Percentiles rank a stretch among this genome's conserved stretches.
Evolutionary conservation across 2,329 filamentous ascomycete species (phyloP).

Genomic region (Cytospora mali): DNA sequence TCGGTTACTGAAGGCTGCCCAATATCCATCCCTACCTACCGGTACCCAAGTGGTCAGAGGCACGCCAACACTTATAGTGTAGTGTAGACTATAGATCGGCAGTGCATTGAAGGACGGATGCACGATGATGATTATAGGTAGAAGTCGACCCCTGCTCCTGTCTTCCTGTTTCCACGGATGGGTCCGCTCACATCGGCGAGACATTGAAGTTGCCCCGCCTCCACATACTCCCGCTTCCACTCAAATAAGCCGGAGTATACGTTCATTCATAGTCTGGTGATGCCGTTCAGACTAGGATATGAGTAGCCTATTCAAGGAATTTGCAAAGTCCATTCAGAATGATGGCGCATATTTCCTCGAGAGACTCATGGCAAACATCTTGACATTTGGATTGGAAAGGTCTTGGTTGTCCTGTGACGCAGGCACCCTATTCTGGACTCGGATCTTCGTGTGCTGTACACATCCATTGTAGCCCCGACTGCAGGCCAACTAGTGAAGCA

Average conservation of each 20-base stretch:
- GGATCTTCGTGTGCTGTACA: background rate
- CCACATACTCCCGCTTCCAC: slow-evolving; percentile 1
- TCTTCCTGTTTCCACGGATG: slow-evolving; percentile 14
- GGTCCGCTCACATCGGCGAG: slow-evolving; percentile 23
- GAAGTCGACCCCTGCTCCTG: slow-evolving; percentile 14
- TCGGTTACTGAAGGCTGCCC: background rate
- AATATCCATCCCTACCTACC: slow-evolving; percentile 3
- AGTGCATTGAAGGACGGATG: slow-evolving; percentile 6
- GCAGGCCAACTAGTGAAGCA: slow-evolving; percentile 2
- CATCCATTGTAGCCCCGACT: slow-evolving; percentile 9
- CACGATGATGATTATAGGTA: slow-evolving; percentile 5
- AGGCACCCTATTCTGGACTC: background rate
- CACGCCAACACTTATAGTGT: slow-evolving; percentile 5
- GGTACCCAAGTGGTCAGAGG: slow-evolving; percentile 2
- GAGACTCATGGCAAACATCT: background rate
- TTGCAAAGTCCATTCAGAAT: background rate
- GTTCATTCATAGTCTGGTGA: background rate
- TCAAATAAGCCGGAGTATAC: background rate
- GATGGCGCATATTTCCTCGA: background rate
- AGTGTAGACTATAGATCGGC: slow-evolving; percentile 2
- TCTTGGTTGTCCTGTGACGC: slow-evolving; percentile 11
- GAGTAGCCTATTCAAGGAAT: too few species aligned
- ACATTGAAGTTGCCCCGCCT: slow-evolving; percentile 19
- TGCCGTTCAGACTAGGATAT: background rate
- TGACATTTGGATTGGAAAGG: slow-evolving; percentile 1